phyloP scores from a whole-genome alignment of 75 land plant genomes.

The Pinus tabuliformis region DNA sequence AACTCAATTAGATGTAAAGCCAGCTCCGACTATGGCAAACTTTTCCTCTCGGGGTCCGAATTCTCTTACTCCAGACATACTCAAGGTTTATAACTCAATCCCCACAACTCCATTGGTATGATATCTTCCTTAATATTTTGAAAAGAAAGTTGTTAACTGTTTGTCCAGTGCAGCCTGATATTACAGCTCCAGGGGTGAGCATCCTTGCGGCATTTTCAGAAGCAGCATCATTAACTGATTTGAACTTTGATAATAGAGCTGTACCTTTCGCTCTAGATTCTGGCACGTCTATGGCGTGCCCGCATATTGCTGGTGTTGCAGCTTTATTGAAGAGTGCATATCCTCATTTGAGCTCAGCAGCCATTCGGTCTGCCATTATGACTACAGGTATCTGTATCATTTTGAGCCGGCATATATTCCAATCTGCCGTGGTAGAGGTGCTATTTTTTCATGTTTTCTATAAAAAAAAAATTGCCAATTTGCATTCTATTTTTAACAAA shows the following conservation, averaged over 20 bases:
- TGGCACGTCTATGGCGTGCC: constrained; percentile 33
- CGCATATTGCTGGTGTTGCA: constrained; percentile 20
- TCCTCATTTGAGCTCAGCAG: constrained; percentile 30
- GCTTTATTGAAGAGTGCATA: constrained; percentile 17
- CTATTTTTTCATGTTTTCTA: too few relatives aligned
- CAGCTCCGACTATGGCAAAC: constrained; percentile 60
- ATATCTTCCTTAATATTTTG: background rate
- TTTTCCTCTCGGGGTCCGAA: constrained; percentile 74
- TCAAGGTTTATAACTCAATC: constrained; percentile 29
- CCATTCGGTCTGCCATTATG: constrained; percentile 22
- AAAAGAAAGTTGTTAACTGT: background rate
- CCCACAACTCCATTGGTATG: background rate
- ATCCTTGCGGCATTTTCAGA: constrained; percentile 23
- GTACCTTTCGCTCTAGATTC: constrained; percentile 19
- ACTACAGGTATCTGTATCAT: constrained; percentile 10
- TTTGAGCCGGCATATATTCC: too few relatives aligned
- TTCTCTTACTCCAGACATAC: constrained; percentile 41
- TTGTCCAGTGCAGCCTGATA: constrained; percentile 22
- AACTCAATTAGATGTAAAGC: constrained; percentile 26
- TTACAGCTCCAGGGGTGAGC: constrained; percentile 24
- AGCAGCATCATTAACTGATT: constrained; percentile 4
- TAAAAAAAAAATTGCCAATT: too few relatives aligned
- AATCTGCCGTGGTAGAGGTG: too few relatives aligned
- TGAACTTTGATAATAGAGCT: constrained; percentile 6
- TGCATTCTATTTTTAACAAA: too few relatives aligned